These are phyloP conservation scores for Zychaea mexicana DNA, from an alignment of 371 early-diverging fungal genomes.

Conservation along the genomic window DNA sequence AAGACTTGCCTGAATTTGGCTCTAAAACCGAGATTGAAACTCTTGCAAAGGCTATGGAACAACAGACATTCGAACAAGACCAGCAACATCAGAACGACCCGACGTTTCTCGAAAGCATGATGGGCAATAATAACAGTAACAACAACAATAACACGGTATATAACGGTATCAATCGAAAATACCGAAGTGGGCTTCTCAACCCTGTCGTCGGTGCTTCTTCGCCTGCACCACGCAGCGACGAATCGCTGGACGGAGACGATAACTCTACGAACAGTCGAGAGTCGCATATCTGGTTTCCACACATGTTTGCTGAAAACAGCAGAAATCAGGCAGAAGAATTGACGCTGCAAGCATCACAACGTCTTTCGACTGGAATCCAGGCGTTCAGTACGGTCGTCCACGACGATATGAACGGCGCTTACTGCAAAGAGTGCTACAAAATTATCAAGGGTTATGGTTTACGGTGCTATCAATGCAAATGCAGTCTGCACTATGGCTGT, in stretches of 20 bases:
- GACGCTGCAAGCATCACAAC: not conserved
- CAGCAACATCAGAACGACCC: conserved; percentile 15
- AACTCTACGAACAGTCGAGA: not conserved
- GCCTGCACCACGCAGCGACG: conserved; percentile 1
- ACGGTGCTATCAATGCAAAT: conserved; percentile 56
- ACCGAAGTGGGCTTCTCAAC: conserved; percentile 7
- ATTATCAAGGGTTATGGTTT: conserved; percentile 53
- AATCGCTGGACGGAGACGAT: conserved; percentile 1
- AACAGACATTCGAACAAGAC: conserved; percentile 38
- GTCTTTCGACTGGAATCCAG: not conserved
- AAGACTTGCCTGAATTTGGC: conserved; percentile 41
- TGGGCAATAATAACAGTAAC: conserved; percentile 9
- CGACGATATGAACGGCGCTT: conserved; percentile 30
- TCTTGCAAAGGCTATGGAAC: conserved; percentile 26
- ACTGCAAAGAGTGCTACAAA: conserved; percentile 56
- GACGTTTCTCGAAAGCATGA: conserved; percentile 20
- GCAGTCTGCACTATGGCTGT: conserved; percentile 44
- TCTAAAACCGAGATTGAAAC: conserved; percentile 28
- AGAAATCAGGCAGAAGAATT: conserved; percentile 7
- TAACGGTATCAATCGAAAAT: conserved; percentile 21
- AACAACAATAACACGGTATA: conserved; percentile 6
- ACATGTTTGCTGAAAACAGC: conserved; percentile 32
- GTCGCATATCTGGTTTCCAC: conserved; percentile 49
- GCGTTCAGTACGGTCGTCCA: conserved; percentile 5
- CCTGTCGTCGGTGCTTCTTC: not conserved